Evolutionary conservation across 768 basidiomycete species (phyloP), one percentile per base, ranked within the genome.

Genomic region (Termitomyces sp.): DNA sequence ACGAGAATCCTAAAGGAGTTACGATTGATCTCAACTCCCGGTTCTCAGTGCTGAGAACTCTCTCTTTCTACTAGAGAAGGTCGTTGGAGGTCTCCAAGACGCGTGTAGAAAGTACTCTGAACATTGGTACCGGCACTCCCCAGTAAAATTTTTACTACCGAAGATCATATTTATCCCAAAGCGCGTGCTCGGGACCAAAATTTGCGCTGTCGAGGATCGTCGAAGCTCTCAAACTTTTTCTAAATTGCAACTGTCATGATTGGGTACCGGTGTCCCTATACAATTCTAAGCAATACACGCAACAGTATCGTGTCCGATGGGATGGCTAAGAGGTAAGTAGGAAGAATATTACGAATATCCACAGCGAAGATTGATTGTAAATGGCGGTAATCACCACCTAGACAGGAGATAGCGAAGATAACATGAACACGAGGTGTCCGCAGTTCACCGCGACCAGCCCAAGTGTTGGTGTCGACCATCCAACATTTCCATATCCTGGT

Each of bases 401-500:
- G 10, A 28, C 6, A 35, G 23, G n/a, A 35, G 17, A 41, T 10
- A 46, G 21, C 14, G 19, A 5, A 23, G 45, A 43, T n/a, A 40
- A 51, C 50, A 50, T 28, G 15, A 12, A 23, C 52, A 44, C 23
- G 40, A 33, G 33, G 21, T 23, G 15, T 7, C 7, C 26, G 17
- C 31, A 38, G 21, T 21, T 50, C 41, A 23, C 47, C 45, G 38
- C 35, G 48, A 45, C 50, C 54, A 61, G 44, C 58, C 42, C 50
- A 59, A 48, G 55, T 55, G 37, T 15, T 50, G 60, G 31, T 40
- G 49, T 46, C 50, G 48, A 10, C 30, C 50, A 46, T 53, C 51
- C 30, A 56, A 50, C 47, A 60, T 60, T 43, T 62, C 54, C 44
- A 59, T 57, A 11, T 64, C 65, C 53, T 60, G 59, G 26, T 62